Evolutionary conservation across 257 asterid species (phyloP).

Genomic region (Scutellaria baicalensis): DNA sequence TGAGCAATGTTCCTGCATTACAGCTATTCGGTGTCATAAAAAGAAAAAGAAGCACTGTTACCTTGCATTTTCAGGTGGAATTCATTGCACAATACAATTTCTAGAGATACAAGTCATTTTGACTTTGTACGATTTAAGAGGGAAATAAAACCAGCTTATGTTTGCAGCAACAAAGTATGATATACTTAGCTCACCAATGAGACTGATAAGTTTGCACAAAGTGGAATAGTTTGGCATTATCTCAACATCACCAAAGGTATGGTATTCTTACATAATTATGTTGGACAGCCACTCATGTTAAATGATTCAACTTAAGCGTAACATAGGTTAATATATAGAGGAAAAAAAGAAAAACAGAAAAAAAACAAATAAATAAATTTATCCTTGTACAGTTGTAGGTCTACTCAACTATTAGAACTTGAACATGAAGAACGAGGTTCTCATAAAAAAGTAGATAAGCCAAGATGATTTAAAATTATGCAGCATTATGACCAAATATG

Average conservation of each 20-base stretch:
- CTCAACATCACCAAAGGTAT: neutral
- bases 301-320: neutral
- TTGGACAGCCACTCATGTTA: neutral
- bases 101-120: neutral
- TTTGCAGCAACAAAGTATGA: neutral
- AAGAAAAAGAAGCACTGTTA: neutral
- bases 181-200: neutral
- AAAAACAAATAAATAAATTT: neutral
- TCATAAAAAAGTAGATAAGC: neutral
- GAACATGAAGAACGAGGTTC: neutral
- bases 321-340: neutral
- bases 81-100: neutral
- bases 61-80: neutral
- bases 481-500: neutral
- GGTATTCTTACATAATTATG: neutral
- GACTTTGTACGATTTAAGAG: neutral
- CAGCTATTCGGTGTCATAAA: constrained; percentile 1
- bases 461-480: neutral
- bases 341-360: neutral
- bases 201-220: neutral
- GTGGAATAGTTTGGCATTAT: neutral
- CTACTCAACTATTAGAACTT: neutral
- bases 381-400: neutral
- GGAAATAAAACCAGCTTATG: neutral
- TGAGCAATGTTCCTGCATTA: constrained; percentile 68